A percentile compares a stretch with the other conserved stretches of the same genome.
phyloP scores from a whole-genome alignment of 2,329 filamentous ascomycete genomes.

The Diaporthe destruens region DNA sequence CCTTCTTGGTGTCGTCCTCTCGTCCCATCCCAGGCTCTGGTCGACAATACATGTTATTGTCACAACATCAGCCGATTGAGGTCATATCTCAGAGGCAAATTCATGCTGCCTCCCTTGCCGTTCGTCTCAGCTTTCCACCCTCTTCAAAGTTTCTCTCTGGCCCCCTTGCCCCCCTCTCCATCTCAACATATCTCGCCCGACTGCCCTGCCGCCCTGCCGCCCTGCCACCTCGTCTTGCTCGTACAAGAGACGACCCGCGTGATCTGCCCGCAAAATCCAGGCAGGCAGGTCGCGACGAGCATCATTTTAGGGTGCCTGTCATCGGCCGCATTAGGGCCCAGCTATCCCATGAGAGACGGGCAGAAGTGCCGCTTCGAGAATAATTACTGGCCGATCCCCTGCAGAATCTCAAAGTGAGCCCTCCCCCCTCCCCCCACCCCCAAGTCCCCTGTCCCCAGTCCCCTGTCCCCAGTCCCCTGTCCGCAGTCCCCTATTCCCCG shows the following conservation, averaged over 20 bases:
- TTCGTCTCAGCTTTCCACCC: constrained; percentile 22
- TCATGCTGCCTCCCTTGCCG: constrained; percentile 27
- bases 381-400: constrained; percentile 30
- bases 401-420: too few species aligned
- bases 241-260: constrained; percentile 5
- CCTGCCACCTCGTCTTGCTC: constrained; percentile 4
- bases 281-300: constrained; percentile 27
- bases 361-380: constrained; percentile 28
- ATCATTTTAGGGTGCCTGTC: constrained; percentile 36
- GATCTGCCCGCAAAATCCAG: not conserved
- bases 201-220: too few species aligned
- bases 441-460: too few species aligned
- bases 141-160: too few species aligned
- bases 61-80: constrained; percentile 25
- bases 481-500: not conserved
- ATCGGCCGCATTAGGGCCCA: constrained; percentile 16
- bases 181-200: too few species aligned
- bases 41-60: too few species aligned
- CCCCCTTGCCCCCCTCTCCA: too few species aligned
- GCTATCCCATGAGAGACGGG: constrained; percentile 5
- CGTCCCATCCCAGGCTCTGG: too few species aligned
- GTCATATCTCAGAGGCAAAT: constrained; percentile 25
- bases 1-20: not conserved
- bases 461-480: too few species aligned
- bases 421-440: too few species aligned